Evolutionary conservation across 2,329 filamentous ascomycete species (phyloP).

Genomic region (Claviceps spartinae): DNA sequence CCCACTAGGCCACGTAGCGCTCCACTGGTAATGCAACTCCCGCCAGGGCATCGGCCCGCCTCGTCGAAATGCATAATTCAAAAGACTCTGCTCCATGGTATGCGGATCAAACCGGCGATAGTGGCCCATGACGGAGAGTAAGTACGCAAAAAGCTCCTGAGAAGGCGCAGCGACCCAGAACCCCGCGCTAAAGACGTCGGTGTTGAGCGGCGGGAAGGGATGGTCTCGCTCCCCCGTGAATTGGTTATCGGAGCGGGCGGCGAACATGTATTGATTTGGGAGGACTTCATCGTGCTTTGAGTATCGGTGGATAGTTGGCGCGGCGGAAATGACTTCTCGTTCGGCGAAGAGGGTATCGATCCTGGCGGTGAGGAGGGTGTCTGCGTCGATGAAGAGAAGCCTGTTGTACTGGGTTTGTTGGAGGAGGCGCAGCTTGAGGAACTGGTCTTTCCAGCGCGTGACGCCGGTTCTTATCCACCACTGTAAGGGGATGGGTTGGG

Average conservation of each 20-base stretch:
- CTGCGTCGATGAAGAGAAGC: conserved; percentile 29
- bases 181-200: conserved; percentile 23
- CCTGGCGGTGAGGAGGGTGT: conserved; percentile 22
- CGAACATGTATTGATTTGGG: conserved; percentile 21
- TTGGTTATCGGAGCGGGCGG: conserved; percentile 19
- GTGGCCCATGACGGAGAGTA: conserved; percentile 21
- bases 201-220: conserved; percentile 20
- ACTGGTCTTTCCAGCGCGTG: conserved; percentile 26
- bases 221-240: conserved; percentile 19
- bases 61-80: conserved; percentile 29
- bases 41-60: conserved; percentile 29
- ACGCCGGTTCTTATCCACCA: conserved; percentile 24
- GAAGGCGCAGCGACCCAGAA: conserved; percentile 28
- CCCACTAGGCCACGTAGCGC: conserved; percentile 22
- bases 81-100: conserved; percentile 27
- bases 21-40: conserved; percentile 25
- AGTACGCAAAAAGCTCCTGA: conserved; percentile 22
- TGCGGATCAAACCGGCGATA: conserved; percentile 23
- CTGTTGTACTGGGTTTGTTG: conserved; percentile 26
- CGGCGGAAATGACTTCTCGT: not conserved
- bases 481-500: conserved; percentile 13
- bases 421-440: conserved; percentile 29
- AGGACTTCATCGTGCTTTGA: conserved; percentile 22
- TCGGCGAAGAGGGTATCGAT: conserved; percentile 15
- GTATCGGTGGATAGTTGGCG: conserved; percentile 9